Evolutionary conservation across 345 rosid genomes (phyloP), one percentile per base, ranked within the genome.

Genomic region (Gossypium longicalyx): DNA sequence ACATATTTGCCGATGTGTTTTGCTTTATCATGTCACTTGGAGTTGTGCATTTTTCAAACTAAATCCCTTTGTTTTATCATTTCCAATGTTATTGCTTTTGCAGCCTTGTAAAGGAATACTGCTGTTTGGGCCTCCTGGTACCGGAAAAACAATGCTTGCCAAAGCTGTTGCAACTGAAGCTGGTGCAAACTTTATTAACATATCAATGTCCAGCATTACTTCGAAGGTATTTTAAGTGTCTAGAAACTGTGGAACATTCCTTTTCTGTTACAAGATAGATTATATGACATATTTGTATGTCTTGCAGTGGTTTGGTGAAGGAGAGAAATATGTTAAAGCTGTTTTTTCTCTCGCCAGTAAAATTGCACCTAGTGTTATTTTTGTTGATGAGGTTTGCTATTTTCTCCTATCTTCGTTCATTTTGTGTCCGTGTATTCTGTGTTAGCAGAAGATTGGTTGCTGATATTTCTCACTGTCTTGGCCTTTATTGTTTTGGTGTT

Each of bases 231-330:
- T 52, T 47, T 2, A 53, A 23, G 54, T 23, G 45, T 13, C 10
- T 15, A 13, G 63, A 23, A 61, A 45, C 22, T 45, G 4, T 20
- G 13, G 22, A 12, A 22, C 25, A 13, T 65, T 5, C 52, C 38
- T 17, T 27, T 12, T 34, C n/a, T 20, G 20, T 64, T 64, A n/a
- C 16, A 27, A 58, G 34, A 13, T 38, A 2, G 15, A 17, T 64
- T 67, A n/a, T 66, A 0, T 52, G 63, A 71, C 63, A 49, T 19
- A 12, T 60, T 34, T 78, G 44, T 71, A 43, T 77, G 74, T 11
- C 15, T 70, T 91, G 87, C 92, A 96, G 99, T 96, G 98, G 99
- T 93, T 96, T 87, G 98, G 99, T 76, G 97, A 96, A 87, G 99
- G 98, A 57, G 99, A 93, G 82, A 96, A 96, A 82, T 96, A 93